phyloP scores from a whole-genome alignment of 2,329 filamentous ascomycete genomes.

The Fusarium drepaniforme region DNA sequence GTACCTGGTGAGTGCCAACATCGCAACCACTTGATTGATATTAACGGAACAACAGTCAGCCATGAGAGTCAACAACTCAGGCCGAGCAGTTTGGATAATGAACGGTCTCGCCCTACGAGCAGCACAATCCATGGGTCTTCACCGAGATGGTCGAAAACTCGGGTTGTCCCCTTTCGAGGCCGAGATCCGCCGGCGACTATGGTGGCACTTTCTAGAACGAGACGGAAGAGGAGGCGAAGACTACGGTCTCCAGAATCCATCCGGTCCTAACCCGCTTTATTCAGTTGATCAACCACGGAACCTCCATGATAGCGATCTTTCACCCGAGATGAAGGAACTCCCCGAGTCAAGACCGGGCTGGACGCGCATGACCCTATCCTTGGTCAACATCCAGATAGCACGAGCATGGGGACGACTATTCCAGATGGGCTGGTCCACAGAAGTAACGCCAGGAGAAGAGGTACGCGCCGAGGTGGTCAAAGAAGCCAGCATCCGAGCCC shows the following conservation, averaged over 20 bases:
- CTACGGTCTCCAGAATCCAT: constrained; percentile 57
- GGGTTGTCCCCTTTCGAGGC: constrained; percentile 64
- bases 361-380: constrained; percentile 68
- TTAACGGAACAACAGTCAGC: constrained; percentile 38
- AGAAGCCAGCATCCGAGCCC: constrained; percentile 1
- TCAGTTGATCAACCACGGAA: constrained; percentile 68
- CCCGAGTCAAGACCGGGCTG: constrained; percentile 62
- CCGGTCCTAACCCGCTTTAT: background rate
- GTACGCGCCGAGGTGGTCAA: constrained; percentile 55
- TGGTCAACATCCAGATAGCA: constrained; percentile 66
- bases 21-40: background rate
- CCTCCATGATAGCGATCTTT: constrained; percentile 65
- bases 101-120: constrained; percentile 60
- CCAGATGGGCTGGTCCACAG: constrained; percentile 32
- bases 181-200: constrained; percentile 67
- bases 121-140: constrained; percentile 65
- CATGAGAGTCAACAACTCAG: constrained; percentile 48
- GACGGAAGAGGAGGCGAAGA: constrained; percentile 67
- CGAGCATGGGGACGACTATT: constrained; percentile 40
- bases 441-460: constrained; percentile 38
- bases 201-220: constrained; percentile 64
- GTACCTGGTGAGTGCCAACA: constrained; percentile 48
- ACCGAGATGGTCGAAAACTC: constrained; percentile 61
- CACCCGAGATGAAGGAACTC: constrained; percentile 60
- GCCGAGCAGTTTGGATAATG: constrained; percentile 54